phyloP scores from a whole-genome alignment of 306 rosid species.

The Luffa acutangula region DNA sequence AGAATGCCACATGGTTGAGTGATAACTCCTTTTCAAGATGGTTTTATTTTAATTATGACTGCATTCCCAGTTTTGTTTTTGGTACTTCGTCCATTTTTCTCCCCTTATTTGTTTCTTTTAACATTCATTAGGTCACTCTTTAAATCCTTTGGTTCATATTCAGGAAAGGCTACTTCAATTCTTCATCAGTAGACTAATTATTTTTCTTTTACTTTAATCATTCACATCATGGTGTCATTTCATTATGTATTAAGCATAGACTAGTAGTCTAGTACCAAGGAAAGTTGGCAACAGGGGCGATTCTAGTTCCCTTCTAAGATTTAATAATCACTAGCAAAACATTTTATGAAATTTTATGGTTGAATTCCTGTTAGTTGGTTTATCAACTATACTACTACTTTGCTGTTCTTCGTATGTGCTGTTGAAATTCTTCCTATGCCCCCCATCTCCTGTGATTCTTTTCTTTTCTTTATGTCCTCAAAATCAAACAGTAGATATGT shows the following conservation, averaged over 20 bases:
- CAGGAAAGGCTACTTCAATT: background rate
- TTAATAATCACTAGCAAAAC: background rate
- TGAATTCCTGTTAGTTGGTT: background rate
- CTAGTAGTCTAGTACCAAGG: background rate
- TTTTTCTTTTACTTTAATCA: background rate
- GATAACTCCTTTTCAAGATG: background rate
- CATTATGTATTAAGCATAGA: background rate
- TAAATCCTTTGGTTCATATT: background rate
- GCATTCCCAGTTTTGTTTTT: background rate
- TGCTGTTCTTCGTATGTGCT: background rate
- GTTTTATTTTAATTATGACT: background rate
- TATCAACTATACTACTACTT: background rate
- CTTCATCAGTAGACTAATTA: background rate
- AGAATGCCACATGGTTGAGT: background rate
- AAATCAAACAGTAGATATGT: background rate
- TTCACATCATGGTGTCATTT: background rate
- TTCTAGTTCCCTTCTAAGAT: background rate
- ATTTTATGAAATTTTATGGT: background rate
- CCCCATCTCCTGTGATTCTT: background rate
- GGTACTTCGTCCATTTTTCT: background rate
- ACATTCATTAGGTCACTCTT: background rate
- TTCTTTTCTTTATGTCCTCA: background rate
- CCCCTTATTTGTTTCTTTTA: background rate
- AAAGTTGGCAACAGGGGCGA: background rate
- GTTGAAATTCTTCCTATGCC: background rate